Evolutionary conservation across 2,329 filamentous ascomycete genomes (phyloP).

Genomic region (Aspergillus tamarii): DNA sequence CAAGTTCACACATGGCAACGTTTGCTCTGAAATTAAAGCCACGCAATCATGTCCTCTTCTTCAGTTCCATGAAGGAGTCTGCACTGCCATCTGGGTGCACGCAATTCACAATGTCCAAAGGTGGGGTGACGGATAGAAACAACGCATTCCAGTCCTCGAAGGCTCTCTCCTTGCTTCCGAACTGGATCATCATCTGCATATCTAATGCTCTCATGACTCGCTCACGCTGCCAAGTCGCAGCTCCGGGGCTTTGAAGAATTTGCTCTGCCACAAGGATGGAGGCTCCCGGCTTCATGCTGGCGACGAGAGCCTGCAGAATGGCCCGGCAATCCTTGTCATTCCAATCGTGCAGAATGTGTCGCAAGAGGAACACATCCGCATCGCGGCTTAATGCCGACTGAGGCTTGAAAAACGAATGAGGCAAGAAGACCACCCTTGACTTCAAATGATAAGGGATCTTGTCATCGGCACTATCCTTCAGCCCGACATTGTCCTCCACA

Average conservation of each 20-base stretch:
- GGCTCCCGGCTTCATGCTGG: not conserved
- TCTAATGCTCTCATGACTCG: not conserved
- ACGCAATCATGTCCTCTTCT: not conserved
- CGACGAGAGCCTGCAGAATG: not conserved
- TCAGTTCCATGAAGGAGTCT: not conserved
- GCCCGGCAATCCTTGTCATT: not conserved
- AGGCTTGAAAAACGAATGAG: not conserved
- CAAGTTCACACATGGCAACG: not conserved
- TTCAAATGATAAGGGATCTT: not conserved
- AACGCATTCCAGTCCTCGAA: not conserved
- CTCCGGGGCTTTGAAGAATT: not conserved
- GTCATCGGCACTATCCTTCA: not conserved
- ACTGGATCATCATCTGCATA: slow-evolving; percentile 3
- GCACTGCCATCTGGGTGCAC: not conserved
- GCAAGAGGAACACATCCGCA: not conserved
- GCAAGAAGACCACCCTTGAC: not conserved
- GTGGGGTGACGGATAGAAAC: not conserved
- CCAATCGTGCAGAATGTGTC: not conserved
- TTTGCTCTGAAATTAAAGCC: not conserved
- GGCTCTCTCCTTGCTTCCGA: not conserved
- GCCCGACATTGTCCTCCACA: not conserved
- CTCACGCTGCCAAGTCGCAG: not conserved
- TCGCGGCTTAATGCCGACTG: not conserved
- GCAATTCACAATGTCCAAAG: not conserved
- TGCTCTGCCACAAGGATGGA: slow-evolving; percentile 1